Base-by-base conservation (phyloP, 768 basidiomycete species). In the Boletellus sp. region DNA sequence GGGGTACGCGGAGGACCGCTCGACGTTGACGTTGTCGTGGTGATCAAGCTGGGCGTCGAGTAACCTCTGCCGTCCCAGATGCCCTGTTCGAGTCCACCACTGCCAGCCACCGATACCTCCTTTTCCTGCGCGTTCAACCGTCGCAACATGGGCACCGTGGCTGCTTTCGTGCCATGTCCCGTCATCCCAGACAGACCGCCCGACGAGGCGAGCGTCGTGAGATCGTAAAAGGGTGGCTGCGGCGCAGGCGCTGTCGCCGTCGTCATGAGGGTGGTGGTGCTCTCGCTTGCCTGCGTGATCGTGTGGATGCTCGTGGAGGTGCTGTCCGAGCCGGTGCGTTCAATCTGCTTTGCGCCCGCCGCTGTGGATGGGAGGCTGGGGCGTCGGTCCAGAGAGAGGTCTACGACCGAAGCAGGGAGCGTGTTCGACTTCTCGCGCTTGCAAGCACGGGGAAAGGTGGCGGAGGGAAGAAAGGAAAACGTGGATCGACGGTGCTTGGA, bases 31-130 rank as follows among this genome's bases (percentile, higher is more conserved):
- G 16, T 57, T 65, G 31, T 35, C 55, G 16, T 58, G n/a, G 63
- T 57, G 22, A 52, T 23, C 38, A 64, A 43, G 46, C 63, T 64
- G 3, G 63, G 63, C 9, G 61, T 65, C 26, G 63, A 64, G 20
- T 32, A 45, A 0, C 45, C 35, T 3, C 16, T 34, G 0, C 26
- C n/a, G 1, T 56, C 47, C 49, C 41, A 51, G 10, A 31, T 42
- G 34, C n/a, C 42, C 22, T 12, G 51, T 15, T 33, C 38, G 8
- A 43, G 41, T 4, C 24, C n/a, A 16, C 50, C 43, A 10, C 20
- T 31, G 3, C 19, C 20, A 4, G 32, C 37, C 3, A 11, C 28
- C 28, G 7, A 10, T 11, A 47, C 35, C 6, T 35, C 47, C 41
- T 40, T 44, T n/a, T 47, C 57, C 39, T 51, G 63, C 10, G 46